phyloP scores from a whole-genome alignment of 345 rosid genomes.

The Pistacia vera region DNA sequence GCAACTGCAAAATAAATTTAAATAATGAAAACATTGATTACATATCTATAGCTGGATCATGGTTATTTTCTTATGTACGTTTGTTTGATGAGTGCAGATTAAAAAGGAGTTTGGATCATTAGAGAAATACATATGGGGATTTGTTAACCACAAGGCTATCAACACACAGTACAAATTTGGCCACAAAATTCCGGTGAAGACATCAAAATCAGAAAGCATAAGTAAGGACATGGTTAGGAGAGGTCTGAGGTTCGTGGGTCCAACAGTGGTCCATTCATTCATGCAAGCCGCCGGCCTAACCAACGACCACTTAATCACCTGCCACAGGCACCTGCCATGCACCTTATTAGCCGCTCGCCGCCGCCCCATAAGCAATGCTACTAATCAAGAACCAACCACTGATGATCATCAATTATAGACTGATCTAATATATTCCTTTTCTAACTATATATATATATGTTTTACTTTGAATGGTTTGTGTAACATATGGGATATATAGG shows the following conservation, averaged over 20 bases:
- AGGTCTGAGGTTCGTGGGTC: conserved; percentile 64
- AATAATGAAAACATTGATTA: too few relatives aligned
- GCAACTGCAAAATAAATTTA: neutral
- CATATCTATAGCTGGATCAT: neutral
- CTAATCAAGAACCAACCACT: neutral
- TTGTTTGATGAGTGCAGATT: conserved; percentile 32
- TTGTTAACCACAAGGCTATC: conserved; percentile 55
- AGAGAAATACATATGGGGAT: conserved; percentile 60
- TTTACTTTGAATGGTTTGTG: conserved; percentile 19
- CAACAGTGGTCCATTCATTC: conserved; percentile 66
- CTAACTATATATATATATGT: conserved; percentile 11
- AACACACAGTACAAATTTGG: conserved; percentile 56
- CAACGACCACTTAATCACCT: conserved; percentile 61
- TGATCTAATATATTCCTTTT: neutral
- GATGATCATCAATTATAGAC: too few relatives aligned
- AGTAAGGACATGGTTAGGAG: conserved; percentile 79
- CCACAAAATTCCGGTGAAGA: conserved; percentile 64
- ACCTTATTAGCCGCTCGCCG: conserved; percentile 31
- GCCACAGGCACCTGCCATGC: conserved; percentile 56
- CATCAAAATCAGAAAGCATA: conserved; percentile 68
- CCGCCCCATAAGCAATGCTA: neutral
- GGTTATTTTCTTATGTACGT: neutral
- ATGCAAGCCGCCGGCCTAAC: conserved; percentile 73
- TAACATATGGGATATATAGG: conserved; percentile 15
- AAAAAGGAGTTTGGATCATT: conserved; percentile 52